Evolutionary conservation across 1,139 yeast genomes (phyloP).

Genomic region (Pichia sorboxylosa): DNA sequence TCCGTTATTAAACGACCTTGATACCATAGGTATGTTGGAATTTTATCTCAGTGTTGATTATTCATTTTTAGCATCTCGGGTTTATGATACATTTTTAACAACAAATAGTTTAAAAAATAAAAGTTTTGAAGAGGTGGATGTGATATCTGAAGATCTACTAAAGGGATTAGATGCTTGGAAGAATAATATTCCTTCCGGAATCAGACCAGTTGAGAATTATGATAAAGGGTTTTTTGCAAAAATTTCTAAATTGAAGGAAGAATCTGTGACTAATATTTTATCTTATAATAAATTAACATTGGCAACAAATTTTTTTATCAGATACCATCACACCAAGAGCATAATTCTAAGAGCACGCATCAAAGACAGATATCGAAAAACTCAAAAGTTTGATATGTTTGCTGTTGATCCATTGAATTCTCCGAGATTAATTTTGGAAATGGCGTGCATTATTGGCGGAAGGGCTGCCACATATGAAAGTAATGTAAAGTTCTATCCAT

Average conservation of each 20-base stretch:
- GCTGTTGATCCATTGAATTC: constrained; percentile 13
- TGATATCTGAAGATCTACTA: constrained; percentile 9
- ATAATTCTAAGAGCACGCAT: constrained; percentile 8
- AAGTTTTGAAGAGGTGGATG: constrained; percentile 10
- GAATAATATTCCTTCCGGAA: constrained; percentile 15
- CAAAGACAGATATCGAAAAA: constrained; percentile 1
- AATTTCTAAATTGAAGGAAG: constrained; percentile 4
- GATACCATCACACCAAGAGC: constrained; percentile 12
- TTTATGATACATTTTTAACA: constrained; percentile 18
- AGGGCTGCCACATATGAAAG: constrained; percentile 11
- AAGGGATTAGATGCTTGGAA: constrained; percentile 21
- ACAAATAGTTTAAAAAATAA: constrained; percentile 17
- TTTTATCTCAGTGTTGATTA: constrained; percentile 15
- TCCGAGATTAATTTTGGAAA: constrained; percentile 16
- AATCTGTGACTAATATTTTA: background rate
- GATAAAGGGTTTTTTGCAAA: constrained; percentile 7
- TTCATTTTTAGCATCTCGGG: constrained; percentile 16
- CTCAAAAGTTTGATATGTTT: too few species aligned
- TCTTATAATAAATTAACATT: constrained; percentile 7
- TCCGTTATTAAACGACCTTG: background rate
- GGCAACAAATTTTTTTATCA: constrained; percentile 7
- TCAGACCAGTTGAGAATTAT: constrained; percentile 13
- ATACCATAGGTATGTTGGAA: constrained; percentile 5
- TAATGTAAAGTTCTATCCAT: constrained; percentile 19
- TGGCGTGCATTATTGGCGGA: constrained; percentile 12